Evolutionary conservation across 805 yeast species (phyloP).

Genomic region (Ogataea siamensis): DNA sequence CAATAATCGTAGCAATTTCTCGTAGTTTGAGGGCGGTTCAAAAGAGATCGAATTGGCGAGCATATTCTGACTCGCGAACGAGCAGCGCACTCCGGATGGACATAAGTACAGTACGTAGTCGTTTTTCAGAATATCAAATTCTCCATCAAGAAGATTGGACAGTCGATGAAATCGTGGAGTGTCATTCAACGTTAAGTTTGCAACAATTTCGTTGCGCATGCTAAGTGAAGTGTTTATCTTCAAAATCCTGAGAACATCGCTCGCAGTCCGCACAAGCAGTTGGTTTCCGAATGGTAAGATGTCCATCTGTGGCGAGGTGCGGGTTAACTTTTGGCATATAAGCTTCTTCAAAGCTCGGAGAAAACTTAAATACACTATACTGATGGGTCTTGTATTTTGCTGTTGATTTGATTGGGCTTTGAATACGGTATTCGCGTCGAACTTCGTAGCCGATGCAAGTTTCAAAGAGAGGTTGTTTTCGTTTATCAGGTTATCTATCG

Average conservation of each 20-base stretch:
- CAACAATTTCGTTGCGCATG: conserved; percentile 43
- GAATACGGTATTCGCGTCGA: conserved; percentile 30
- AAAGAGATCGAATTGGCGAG: conserved; percentile 36
- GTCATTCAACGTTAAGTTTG: conserved; percentile 31
- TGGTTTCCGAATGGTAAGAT: conserved; percentile 53
- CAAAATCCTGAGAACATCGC: conserved; percentile 31
- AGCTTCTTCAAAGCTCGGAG: conserved; percentile 48
- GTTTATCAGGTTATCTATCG: conserved; percentile 31
- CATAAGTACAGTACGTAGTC: conserved; percentile 46
- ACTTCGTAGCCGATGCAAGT: conserved; percentile 27
- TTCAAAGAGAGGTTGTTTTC: conserved; percentile 28
- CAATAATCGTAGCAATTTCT: conserved; percentile 37
- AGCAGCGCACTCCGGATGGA: conserved; percentile 55
- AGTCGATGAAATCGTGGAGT: conserved; percentile 22
- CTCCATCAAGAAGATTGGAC: conserved; percentile 13
- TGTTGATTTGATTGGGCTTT: conserved; percentile 14
- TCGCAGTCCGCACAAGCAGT: conserved; percentile 24
- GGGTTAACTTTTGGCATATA: conserved; percentile 30
- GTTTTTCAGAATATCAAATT: conserved; percentile 25
- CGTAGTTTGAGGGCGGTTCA: conserved; percentile 42
- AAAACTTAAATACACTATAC: conserved; percentile 43
- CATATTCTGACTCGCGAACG: conserved; percentile 36
- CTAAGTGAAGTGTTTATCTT: conserved; percentile 49
- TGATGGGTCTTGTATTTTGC: conserved; percentile 27
- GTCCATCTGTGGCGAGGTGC: conserved; percentile 30